Evolutionary conservation across 2,329 filamentous ascomycete genomes (phyloP).

Genomic region (Trichoderma simmonsii): DNA sequence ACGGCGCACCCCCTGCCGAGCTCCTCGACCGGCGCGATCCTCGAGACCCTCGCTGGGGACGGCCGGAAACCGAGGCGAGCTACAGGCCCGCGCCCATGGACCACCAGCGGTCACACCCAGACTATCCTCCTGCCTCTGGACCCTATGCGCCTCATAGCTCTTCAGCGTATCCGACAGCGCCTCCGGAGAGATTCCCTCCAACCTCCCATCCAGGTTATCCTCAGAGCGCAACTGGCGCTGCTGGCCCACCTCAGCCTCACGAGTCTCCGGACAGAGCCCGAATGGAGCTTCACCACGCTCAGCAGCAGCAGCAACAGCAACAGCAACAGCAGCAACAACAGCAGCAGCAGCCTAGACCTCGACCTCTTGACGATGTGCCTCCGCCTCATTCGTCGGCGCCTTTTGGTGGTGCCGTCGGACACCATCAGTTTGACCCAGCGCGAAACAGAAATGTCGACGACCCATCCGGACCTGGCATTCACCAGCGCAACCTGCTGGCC

Average conservation of each 20-base stretch:
- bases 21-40: conserved; percentile 38
- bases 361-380: conserved; percentile 46
- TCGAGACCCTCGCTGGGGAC: conserved; percentile 35
- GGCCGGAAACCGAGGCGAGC: conserved; percentile 31
- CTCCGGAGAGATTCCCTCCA: conserved; percentile 33
- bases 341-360: conserved; percentile 38
- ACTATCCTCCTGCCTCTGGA: conserved; percentile 45
- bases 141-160: conserved; percentile 35
- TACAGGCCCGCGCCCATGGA: conserved; percentile 35
- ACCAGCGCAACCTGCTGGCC: conserved; percentile 67
- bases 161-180: conserved; percentile 30
- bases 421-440: conserved; percentile 40
- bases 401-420: conserved; percentile 40
- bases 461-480: conserved; percentile 51
- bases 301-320: conserved; percentile 26
- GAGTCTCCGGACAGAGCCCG: conserved; percentile 52
- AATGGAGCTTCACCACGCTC: conserved; percentile 39
- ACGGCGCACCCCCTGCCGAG: conserved; percentile 42
- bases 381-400: conserved; percentile 48
- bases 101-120: conserved; percentile 44
- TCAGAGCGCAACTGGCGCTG: conserved; percentile 23
- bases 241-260: conserved; percentile 36
- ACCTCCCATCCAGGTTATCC: conserved; percentile 36
- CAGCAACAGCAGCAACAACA: conserved; percentile 33
- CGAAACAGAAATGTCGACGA: conserved; percentile 44